Base-by-base conservation (phyloP, 2,329 filamentous ascomycete genomes). In the Lachnellula hyalina region DNA sequence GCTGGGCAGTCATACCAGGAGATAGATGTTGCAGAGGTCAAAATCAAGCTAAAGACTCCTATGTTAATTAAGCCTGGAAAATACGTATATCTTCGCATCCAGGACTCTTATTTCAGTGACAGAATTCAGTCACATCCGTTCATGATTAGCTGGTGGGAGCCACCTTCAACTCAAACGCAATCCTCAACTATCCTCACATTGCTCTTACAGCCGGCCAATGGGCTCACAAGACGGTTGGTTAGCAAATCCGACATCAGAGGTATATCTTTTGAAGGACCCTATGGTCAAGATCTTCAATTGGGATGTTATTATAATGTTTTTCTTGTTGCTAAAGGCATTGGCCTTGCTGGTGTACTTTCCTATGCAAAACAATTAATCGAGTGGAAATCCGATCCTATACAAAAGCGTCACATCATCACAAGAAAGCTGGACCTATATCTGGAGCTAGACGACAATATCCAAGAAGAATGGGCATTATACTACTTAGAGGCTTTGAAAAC, bases 271-370 rank as follows among this genome's bases (percentile, higher is more conserved):
- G 48, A 58, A 23, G 56, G 56, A n/a, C 56, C 56, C 7, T 56
- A 55, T 35, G 49, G 56, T 21, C 14, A 49, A 41, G 47, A 55
- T 42, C 36, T 52, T 14, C 45, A 36, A 15, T 49, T 58, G 6
- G 28, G 52, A 36, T 17, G 47, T 35, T 58, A 55, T 52, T 48
- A 58, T n/a, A 55, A 38, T 8, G 53, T 58, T 25, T 32, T 55
- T 17, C 48, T 58, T 36, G 36, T 49, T 46, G 52, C 56, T 14
- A 55, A 56, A 40, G 56, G 56, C n/a, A 58, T 58, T 36, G 53
- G 56, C 4, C 52, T 58, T 36, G 53, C 53, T n/a, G 53, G 49
- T 14, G 28, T 58, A 14, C 53, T 58, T 14, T 35, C 49, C 23
- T 55, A 55, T 46, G 32, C 41, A 45, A 49, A 38, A 42, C 38